Evolutionary conservation across 2,329 filamentous ascomycete genomes (phyloP).

Genomic region (Exophiala sideris): DNA sequence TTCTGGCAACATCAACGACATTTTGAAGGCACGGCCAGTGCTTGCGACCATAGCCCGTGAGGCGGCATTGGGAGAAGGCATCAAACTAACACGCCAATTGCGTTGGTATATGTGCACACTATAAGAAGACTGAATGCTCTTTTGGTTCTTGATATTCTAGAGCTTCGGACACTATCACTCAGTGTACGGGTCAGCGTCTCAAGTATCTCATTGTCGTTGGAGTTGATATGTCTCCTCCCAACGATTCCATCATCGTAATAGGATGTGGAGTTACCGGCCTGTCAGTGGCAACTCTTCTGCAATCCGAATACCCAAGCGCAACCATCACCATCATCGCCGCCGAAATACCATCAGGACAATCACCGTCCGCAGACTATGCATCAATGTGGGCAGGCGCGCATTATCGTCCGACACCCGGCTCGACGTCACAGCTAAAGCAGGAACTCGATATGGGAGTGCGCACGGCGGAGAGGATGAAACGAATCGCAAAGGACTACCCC

Average conservation of each 20-base stretch:
- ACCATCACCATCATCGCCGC: conserved; percentile 44
- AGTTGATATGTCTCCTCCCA: conserved; percentile 1
- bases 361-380: not conserved
- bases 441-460: conserved; percentile 38
- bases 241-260: conserved; percentile 22
- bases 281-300: conserved; percentile 28
- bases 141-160: no score
- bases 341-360: conserved; percentile 21
- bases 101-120: no score
- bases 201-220: no score
- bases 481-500: conserved; percentile 34
- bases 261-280: conserved; percentile 28
- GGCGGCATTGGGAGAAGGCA: no score
- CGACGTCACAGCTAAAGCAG: conserved; percentile 34
- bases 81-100: no score
- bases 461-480: conserved; percentile 40
- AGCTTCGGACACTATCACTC: no score
- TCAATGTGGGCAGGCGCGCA: conserved; percentile 33
- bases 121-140: no score
- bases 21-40: no score
- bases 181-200: no score
- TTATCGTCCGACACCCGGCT: conserved; percentile 44
- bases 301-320: conserved; percentile 18
- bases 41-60: no score
- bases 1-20: no score